Evolutionary conservation across 1,284 basidiomycete genomes (phyloP), one percentile per base, ranked within the genome.

Genomic region (Malassezia restricta): DNA sequence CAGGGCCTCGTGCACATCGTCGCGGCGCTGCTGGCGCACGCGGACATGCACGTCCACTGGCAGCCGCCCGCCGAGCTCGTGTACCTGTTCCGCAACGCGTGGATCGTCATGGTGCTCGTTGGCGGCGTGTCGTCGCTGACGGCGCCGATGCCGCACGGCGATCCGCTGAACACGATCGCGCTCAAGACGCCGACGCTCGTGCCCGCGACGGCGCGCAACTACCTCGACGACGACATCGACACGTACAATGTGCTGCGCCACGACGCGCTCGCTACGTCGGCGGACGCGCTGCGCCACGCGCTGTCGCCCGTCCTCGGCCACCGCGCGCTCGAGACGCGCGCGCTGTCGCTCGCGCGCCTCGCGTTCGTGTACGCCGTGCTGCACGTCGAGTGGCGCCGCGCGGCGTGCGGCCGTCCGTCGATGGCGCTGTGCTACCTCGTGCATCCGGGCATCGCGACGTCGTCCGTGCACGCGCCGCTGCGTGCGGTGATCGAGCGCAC

Each of bases 91-190:
- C 81, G 91, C 43, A 90, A 89, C 71, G 80, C 91, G 76, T 98
- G 92, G 92, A 88, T 94, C 75, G 76, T 95, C 11, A 88, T 86
- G 65, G 81, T 86, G 15, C 78, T 95, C 12, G 89, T 90, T 65
- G 47, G 54, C 8, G n/a, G 9, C 39, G n/a, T 3, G 3, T 37
- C 32, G 17, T 20, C 51, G 27, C 20, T 43, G 31, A 12, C 15
- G 11, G 20, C 50, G 47, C 77, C 76, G 39, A 39, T 50, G 42
- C 56, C 62, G 12, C 77, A 78, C 35, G 61, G 61, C 40, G 59
- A 61, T 37, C 48, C 65, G 1, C 78, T 96, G 20, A 78, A 80
- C 27, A 81, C 83, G 17, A 90, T 98, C 58, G 86, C 92, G 30
- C 76, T 79, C 32, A 91, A 90, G 75, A 91, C 91, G 1, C 94